Percentiles rank a stretch among this genome's conserved stretches.
Conservation (phyloP, 2,329 filamentous ascomycete genomes). For the Clonostachys rhizophaga region DNA sequence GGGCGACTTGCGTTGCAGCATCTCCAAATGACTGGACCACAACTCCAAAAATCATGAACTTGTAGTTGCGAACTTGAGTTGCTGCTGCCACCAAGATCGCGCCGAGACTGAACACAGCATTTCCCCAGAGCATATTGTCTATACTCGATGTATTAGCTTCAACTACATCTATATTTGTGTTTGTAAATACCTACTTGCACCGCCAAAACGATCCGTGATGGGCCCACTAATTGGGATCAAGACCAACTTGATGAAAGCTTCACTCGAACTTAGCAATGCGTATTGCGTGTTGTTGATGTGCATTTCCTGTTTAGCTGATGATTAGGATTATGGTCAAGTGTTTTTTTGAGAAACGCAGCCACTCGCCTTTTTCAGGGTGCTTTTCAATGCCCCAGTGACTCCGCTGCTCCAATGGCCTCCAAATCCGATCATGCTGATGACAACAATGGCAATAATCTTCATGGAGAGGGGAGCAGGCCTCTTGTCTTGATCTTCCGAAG, state of each 20-base stretch:
- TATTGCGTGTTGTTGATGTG: constrained; percentile 54
- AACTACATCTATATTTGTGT: neutral
- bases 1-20: constrained; percentile 55
- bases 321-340: too few species aligned
- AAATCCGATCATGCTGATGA: constrained; percentile 48
- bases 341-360: too few species aligned
- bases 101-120: constrained; percentile 48
- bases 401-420: constrained; percentile 51
- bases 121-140: constrained; percentile 49
- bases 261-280: constrained; percentile 49
- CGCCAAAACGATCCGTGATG: constrained; percentile 51
- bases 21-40: constrained; percentile 52
- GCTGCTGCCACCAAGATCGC: constrained; percentile 52
- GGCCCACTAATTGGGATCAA: constrained; percentile 47
- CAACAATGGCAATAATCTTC: constrained; percentile 28
- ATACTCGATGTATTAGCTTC: neutral
- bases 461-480: constrained; percentile 6
- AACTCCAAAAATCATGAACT: constrained; percentile 51
- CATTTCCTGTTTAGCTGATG: constrained; percentile 27
- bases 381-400: constrained; percentile 54
- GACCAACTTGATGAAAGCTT: constrained; percentile 53
- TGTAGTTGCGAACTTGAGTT: constrained; percentile 45
- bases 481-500: constrained; percentile 3
- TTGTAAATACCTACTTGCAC: constrained; percentile 29
- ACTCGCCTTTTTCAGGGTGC: constrained; percentile 44